A percentile compares a stretch with the other conserved stretches of the same genome.
These are phyloP conservation scores for Inosperma sp. DNA, from an alignment of 768 basidiomycete genomes.

Conservation along the genomic window DNA sequence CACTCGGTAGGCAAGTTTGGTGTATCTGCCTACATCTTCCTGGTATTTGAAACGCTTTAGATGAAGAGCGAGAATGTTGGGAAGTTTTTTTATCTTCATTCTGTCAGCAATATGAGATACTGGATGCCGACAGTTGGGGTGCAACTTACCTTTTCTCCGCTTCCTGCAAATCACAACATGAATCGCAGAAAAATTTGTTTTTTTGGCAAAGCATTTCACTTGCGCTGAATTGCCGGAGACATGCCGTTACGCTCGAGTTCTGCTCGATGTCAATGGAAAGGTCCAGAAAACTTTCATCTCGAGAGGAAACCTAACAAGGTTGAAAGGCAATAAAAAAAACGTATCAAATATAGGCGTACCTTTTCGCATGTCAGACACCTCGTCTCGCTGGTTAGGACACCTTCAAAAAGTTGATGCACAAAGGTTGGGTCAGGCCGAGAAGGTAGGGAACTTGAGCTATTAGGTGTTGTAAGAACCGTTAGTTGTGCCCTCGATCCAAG, in stretches of 20 bases:
- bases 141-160: constrained; percentile 86
- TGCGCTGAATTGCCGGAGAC: constrained; percentile 93
- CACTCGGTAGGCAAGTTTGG: constrained; percentile 95
- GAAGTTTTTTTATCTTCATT: constrained; percentile 98
- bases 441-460: constrained; percentile 44
- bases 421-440: constrained; percentile 61
- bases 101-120: constrained; percentile 37
- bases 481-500: constrained; percentile 44
- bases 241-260: constrained; percentile 94
- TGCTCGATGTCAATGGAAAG: constrained; percentile 99
- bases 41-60: constrained; percentile 99
- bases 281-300: constrained; percentile 96
- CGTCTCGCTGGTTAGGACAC: constrained; percentile 92
- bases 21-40: constrained; percentile 83
- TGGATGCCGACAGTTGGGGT: constrained; percentile 8
- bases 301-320: constrained; percentile 67
- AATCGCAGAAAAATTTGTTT: constrained; percentile 98
- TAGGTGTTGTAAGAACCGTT: constrained; percentile 35
- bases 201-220: constrained; percentile 97
- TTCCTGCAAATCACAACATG: constrained; percentile 94
- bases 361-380: constrained; percentile 97
- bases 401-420: constrained; percentile 91
- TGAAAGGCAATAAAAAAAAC: constrained; percentile 11
- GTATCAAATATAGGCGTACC: constrained; percentile 41
- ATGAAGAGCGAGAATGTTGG: constrained; percentile 92